Conservation (phyloP, 2,329 filamentous ascomycete species). For the Raffaelea arxii region DNA sequence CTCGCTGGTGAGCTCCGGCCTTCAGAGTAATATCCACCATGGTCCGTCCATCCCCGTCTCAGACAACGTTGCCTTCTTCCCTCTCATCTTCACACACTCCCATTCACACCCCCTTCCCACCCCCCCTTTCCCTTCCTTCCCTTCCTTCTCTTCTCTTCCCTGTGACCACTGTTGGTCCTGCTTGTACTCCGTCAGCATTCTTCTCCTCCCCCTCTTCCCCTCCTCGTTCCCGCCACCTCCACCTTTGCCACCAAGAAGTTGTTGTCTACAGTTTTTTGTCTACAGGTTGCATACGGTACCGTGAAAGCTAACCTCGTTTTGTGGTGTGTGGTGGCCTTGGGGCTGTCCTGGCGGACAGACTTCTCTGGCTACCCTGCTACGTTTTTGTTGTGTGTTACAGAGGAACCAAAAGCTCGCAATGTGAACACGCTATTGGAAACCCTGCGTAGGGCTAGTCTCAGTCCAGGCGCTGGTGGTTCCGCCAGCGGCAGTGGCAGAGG, state of each 20-base stretch:
- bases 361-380: not conserved
- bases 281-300: not conserved
- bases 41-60: slow-evolving; percentile 8
- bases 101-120: not conserved
- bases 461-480: slow-evolving; percentile 5
- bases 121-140: not conserved
- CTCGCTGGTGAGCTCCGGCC: slow-evolving; percentile 29
- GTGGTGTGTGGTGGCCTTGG: not conserved
- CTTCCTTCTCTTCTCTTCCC: not conserved
- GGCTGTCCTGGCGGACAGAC: too few relatives aligned
- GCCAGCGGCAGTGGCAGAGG: not conserved
- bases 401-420: slow-evolving; percentile 20
- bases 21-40: slow-evolving; percentile 11
- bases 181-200: slow-evolving; percentile 4
- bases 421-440: slow-evolving; percentile 54
- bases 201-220: not conserved
- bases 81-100: too few relatives aligned
- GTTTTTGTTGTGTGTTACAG: slow-evolving; percentile 7
- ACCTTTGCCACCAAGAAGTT: not conserved
- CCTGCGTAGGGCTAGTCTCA: slow-evolving; percentile 37
- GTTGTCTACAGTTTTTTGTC: not conserved
- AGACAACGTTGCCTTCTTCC: not conserved
- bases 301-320: not conserved
- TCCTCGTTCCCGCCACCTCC: not conserved
- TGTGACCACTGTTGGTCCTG: too few relatives aligned